Percentiles rank a stretch among this genome's conserved stretches.
phyloP scores from a whole-genome alignment of 345 rosid genomes.

The Syzygium aqueum region DNA sequence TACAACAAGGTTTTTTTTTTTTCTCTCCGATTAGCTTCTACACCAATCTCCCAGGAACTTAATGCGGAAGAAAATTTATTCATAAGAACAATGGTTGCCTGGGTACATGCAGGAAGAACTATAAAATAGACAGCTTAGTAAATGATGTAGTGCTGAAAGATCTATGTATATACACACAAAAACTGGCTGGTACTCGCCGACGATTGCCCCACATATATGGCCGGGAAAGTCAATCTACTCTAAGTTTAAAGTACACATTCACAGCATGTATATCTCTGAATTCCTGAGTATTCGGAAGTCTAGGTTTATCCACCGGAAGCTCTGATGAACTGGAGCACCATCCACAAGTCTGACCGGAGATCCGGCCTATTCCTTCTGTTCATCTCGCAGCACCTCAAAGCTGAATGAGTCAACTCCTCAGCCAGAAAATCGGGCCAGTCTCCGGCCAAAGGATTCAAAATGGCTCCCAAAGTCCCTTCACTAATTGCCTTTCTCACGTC shows the following conservation, averaged over 20 bases:
- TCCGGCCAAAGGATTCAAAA: constrained; percentile 81
- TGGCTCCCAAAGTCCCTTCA: constrained; percentile 35
- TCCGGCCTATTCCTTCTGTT: constrained; percentile 56
- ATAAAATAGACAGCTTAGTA: neutral
- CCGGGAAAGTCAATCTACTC: neutral
- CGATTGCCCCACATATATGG: neutral
- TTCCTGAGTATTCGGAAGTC: neutral
- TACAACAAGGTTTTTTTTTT: neutral
- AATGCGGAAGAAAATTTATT: neutral
- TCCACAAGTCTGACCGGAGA: constrained; percentile 69
- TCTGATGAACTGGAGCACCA: constrained; percentile 72
- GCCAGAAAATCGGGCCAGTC: constrained; percentile 88
- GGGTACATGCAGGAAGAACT: neutral
- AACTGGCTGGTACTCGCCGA: neutral
- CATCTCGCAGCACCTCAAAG: constrained; percentile 71
- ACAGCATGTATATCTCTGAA: neutral
- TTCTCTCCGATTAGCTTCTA: neutral
- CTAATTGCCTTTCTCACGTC: constrained; percentile 58
- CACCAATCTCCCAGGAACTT: neutral
- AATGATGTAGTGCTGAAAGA: neutral
- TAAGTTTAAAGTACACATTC: neutral
- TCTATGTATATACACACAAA: neutral
- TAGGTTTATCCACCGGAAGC: constrained; percentile 40
- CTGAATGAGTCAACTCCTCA: constrained; percentile 63
- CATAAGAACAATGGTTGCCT: neutral